A percentile compares a stretch with the other conserved stretches of the same genome.
phyloP scores from a whole-genome alignment of 1,284 basidiomycete genomes.

The Lentinus polychrous region DNA sequence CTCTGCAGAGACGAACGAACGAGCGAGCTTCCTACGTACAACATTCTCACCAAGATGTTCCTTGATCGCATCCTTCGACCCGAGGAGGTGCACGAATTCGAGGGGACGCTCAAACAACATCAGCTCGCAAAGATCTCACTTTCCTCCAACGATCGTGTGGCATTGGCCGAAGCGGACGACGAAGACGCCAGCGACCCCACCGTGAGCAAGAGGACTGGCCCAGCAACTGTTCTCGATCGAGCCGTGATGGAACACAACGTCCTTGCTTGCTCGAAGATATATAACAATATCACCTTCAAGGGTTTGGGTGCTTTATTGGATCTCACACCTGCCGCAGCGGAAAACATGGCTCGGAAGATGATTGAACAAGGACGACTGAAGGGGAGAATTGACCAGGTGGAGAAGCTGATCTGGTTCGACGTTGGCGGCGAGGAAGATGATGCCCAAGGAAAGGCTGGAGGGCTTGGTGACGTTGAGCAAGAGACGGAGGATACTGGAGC shows the following conservation, averaged over 20 bases:
- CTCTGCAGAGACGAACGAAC: conserved; percentile 93
- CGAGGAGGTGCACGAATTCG: conserved; percentile 86
- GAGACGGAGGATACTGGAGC: conserved; percentile 83
- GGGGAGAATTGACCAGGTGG: conserved; percentile 91
- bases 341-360: conserved; percentile 93
- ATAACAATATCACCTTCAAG: conserved; percentile 90
- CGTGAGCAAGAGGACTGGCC: conserved; percentile 73
- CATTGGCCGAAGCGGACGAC: conserved; percentile 52
- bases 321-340: conserved; percentile 81
- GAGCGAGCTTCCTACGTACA: conserved; percentile 70
- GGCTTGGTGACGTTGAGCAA: conserved; percentile 80
- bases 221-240: conserved; percentile 92
- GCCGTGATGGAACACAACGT: conserved; percentile 99
- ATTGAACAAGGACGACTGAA: conserved; percentile 91
- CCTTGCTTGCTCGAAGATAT: conserved; percentile 89
- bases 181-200: conserved; percentile 35
- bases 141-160: conserved; percentile 71
- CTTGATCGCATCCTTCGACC: conserved; percentile 92
- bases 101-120: conserved; percentile 81
- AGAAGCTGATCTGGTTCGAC: conserved; percentile 89
- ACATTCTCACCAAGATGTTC: conserved; percentile 95
- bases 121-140: conserved; percentile 88
- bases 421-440: conserved; percentile 76
- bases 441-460: conserved; percentile 87
- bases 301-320: conserved; percentile 83